These are phyloP conservation scores for Erysimum cheiranthoides DNA, from an alignment of 345 rosid genomes.

Conservation along the genomic window DNA sequence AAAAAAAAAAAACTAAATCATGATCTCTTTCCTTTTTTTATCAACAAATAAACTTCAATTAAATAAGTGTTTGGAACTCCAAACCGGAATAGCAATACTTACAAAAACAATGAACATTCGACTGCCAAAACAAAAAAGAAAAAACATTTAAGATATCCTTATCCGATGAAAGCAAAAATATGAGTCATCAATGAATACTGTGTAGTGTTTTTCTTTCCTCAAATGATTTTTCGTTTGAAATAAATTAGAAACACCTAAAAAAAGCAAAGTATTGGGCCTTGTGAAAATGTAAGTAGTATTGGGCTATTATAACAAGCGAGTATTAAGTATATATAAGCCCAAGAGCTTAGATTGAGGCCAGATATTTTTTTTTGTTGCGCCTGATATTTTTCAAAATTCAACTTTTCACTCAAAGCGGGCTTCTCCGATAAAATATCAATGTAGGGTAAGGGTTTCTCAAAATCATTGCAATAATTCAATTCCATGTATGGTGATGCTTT, in stretches of 20 bases:
- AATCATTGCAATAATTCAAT: background rate
- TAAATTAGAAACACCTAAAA: background rate
- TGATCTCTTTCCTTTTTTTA: no score
- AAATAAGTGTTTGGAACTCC: no score
- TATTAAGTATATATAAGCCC: slow-evolving; percentile 17
- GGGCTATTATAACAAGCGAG: background rate
- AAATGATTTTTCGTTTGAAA: background rate
- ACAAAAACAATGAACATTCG: no score
- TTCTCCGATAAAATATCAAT: background rate
- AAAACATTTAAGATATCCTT: background rate
- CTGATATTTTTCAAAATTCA: slow-evolving; percentile 21
- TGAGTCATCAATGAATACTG: background rate
- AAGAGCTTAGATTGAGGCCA: background rate
- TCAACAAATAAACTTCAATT: no score
- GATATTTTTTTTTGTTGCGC: slow-evolving; percentile 21
- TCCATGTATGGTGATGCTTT: slow-evolving; percentile 6
- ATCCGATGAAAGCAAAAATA: background rate
- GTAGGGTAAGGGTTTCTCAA: slow-evolving; percentile 12
- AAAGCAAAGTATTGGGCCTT: slow-evolving; percentile 3
- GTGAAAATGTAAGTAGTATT: background rate
- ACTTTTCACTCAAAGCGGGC: slow-evolving; percentile 31
- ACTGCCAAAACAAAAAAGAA: no score
- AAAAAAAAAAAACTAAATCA: no score
- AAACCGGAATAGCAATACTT: no score
- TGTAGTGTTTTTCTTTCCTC: background rate